Evolutionary conservation across 345 rosid species (phyloP).

Genomic region (Salix caprea): DNA sequence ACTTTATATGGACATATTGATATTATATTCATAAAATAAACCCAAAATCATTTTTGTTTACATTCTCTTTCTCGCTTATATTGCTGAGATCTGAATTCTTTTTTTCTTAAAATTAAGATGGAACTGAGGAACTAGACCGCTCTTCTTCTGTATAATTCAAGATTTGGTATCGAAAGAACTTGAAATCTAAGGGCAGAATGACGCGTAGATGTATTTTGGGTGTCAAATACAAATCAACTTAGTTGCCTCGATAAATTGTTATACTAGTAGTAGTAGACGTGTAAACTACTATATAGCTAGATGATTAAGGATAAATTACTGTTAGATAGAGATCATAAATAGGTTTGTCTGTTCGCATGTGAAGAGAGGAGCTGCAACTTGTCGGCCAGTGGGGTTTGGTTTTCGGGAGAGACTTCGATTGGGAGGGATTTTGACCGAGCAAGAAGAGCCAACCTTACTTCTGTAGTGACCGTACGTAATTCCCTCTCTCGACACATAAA

Average conservation of each 20-base stretch:
- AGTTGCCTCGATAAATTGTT: not conserved
- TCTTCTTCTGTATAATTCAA: not conserved
- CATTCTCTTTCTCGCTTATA: not conserved
- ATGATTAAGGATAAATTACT: not conserved
- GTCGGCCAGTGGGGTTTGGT: conserved; percentile 33
- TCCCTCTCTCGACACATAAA: not conserved
- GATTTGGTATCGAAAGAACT: not conserved
- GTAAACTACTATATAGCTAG: not conserved
- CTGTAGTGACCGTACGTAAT: conserved; percentile 10
- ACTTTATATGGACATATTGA: conserved; percentile 25
- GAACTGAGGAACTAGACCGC: not conserved
- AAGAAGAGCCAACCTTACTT: conserved; percentile 21
- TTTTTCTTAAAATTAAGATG: not conserved
- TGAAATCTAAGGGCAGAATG: not conserved
- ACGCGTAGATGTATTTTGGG: not conserved
- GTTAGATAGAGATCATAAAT: not conserved
- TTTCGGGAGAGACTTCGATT: conserved; percentile 8
- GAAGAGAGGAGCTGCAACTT: conserved; percentile 8
- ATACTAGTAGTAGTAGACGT: too few species aligned
- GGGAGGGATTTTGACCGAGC: conserved; percentile 41
- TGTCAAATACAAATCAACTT: not conserved
- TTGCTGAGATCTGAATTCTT: not conserved
- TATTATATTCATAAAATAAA: conserved; percentile 23
- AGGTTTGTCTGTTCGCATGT: not conserved
- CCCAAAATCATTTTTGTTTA: conserved; percentile 16